Conservation (phyloP, 163 green algal species). For the Prototheca cutis region DNA sequence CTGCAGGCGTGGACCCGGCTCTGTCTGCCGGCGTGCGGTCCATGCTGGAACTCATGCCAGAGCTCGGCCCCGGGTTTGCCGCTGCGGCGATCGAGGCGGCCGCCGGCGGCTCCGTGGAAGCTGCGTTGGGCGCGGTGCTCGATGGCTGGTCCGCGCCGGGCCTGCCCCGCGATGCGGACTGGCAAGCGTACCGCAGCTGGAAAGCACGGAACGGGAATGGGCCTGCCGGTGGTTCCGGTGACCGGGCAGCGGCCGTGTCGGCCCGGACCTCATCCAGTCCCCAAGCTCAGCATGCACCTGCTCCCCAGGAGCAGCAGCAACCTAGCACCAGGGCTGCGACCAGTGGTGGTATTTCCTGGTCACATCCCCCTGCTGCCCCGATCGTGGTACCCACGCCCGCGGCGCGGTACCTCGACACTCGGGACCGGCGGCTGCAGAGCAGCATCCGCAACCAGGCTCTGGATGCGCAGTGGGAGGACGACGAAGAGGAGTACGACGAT, state of each 20-base stretch:
- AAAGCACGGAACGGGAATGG: neutral
- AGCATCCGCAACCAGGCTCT: slow-evolving; percentile 8
- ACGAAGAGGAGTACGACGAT: slow-evolving; percentile 72
- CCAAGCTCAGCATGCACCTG: too few relatives aligned
- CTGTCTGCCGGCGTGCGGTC: neutral
- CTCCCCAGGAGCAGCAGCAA: too few relatives aligned
- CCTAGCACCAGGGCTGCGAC: too few relatives aligned
- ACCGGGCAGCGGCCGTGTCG: too few relatives aligned
- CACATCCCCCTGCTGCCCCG: neutral
- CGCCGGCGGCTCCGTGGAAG: slow-evolving; percentile 24
- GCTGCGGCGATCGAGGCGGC: slow-evolving; percentile 39
- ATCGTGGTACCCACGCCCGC: neutral
- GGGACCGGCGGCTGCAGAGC: slow-evolving; percentile 16
- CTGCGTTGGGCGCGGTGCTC: slow-evolving; percentile 48
- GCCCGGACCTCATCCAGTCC: too few relatives aligned
- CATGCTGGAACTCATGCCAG: slow-evolving; percentile 56
- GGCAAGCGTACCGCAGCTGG: neutral
- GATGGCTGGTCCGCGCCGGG: slow-evolving; percentile 22
- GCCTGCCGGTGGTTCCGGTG: too few relatives aligned
- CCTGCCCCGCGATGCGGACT: neutral
- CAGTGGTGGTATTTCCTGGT: too few relatives aligned
- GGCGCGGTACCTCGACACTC: slow-evolving; percentile 20
- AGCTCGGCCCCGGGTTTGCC: slow-evolving; percentile 58
- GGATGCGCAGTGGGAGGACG: slow-evolving; percentile 51
- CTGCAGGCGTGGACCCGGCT: too few relatives aligned